Evolutionary conservation across 1,284 basidiomycete species (phyloP).

Genomic region (Mycena citricolor): DNA sequence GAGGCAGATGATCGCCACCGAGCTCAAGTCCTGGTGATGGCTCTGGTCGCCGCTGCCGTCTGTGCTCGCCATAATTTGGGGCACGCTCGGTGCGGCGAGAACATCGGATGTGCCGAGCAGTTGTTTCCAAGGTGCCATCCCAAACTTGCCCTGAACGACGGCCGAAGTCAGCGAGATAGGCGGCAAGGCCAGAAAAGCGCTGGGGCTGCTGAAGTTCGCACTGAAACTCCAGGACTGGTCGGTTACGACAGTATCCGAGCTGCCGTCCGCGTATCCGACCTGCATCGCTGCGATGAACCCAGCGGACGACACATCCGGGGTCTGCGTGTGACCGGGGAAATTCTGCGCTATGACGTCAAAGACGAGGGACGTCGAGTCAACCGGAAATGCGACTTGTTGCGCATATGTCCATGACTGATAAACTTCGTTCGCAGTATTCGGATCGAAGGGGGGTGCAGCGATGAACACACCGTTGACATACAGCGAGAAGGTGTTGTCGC

Average conservation of each 20-base stretch:
- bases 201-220: not conserved
- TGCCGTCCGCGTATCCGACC: constrained; percentile 18
- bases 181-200: not conserved
- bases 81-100: not conserved
- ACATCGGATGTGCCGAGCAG: not conserved
- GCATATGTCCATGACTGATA: constrained; percentile 6
- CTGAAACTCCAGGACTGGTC: constrained; percentile 14
- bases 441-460: constrained; percentile 4
- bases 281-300: constrained; percentile 20
- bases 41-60: too few species aligned
- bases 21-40: too few species aligned
- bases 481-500: constrained; percentile 22
- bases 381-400: constrained; percentile 11
- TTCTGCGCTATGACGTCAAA: constrained; percentile 20
- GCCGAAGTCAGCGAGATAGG: not conserved
- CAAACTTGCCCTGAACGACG: constrained; percentile 1
- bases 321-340: not conserved
- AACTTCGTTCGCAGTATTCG: too few species aligned
- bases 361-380: constrained; percentile 11
- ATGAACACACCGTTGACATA: constrained; percentile 20
- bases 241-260: constrained; percentile 11
- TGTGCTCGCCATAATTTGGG: too few species aligned
- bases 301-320: constrained; percentile 1
- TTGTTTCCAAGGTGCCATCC: constrained; percentile 1
- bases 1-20: too few species aligned